Percentiles rank a stretch among this genome's conserved stretches.
Conservation (phyloP, 2,329 filamentous ascomycete genomes). For the Fusarium bulbicola region DNA sequence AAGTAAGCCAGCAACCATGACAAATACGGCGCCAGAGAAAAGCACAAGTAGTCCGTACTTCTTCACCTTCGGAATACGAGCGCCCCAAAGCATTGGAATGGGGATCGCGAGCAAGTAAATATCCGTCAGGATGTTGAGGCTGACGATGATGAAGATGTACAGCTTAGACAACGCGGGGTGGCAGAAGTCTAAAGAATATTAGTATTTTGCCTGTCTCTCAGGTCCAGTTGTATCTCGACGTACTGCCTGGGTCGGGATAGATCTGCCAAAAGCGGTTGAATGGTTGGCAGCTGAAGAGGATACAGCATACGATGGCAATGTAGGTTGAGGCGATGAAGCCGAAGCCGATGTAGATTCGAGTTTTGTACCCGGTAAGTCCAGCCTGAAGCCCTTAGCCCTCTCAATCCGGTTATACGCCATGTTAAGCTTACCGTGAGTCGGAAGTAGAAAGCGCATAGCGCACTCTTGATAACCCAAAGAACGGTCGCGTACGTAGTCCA, state of each 20-base stretch:
- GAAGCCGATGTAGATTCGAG: conserved; percentile 46
- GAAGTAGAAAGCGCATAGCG: conserved; percentile 62
- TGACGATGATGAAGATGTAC: conserved; percentile 49
- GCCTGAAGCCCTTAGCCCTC: conserved; percentile 40
- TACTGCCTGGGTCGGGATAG: conserved; percentile 53
- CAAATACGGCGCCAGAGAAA: conserved; percentile 54
- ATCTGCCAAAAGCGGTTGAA: conserved; percentile 54
- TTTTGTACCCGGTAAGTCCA: conserved; percentile 33
- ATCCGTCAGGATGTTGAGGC: conserved; percentile 52
- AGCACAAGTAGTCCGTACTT: conserved; percentile 63
- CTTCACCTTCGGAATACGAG: conserved; percentile 57
- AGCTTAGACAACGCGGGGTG: conserved; percentile 52
- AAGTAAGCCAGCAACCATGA: conserved; percentile 49
- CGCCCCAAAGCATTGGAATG: conserved; percentile 62
- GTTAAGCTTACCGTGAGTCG: conserved; percentile 54
- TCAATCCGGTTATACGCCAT: rapidly evolving
- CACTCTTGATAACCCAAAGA: conserved; percentile 62
- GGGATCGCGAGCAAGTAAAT: conserved; percentile 53
- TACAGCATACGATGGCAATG: conserved; percentile 45
- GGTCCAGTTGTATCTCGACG: too few relatives aligned
- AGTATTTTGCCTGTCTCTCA: too few relatives aligned
- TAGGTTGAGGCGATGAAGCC: conserved; percentile 46
- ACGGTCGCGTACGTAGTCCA: conserved; percentile 61
- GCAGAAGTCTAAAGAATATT: too few relatives aligned
- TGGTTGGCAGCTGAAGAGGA: conserved; percentile 49